These are phyloP conservation scores for Puya raimondii DNA, from an alignment of 176 grass and related monocot species.

Conservation along the genomic window DNA sequence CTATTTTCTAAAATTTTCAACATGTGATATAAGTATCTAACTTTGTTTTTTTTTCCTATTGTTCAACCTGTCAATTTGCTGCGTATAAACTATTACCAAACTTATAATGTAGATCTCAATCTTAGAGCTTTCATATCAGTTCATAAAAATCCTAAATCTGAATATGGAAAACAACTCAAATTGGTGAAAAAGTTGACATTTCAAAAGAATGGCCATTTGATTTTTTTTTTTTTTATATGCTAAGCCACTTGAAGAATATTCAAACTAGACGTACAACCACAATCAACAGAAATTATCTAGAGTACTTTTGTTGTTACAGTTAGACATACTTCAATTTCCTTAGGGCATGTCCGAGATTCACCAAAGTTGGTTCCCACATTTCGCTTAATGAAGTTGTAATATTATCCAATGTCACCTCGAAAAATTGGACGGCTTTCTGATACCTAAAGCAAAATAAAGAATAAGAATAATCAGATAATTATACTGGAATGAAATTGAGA, in stretches of 20 bases:
- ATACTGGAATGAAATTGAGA: background rate
- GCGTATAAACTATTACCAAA: too few species aligned
- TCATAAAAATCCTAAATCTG: too few species aligned
- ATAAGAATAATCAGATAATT: conserved; percentile 24
- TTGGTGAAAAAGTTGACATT: background rate
- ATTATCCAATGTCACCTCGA: conserved; percentile 68
- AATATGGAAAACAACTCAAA: too few species aligned
- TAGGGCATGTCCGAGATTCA: conserved; percentile 82
- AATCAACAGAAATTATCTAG: background rate
- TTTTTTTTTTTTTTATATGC: background rate
- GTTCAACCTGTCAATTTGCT: too few species aligned
- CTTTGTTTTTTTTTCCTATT: too few species aligned
- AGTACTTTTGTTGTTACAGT: background rate
- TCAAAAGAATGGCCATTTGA: too few species aligned
- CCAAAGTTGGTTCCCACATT: conserved; percentile 97
- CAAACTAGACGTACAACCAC: background rate
- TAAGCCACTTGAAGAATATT: background rate
- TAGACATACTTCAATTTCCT: conserved; percentile 72
- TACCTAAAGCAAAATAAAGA: conserved; percentile 7
- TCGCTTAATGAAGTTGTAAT: conserved; percentile 65
- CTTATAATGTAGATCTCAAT: too few species aligned
- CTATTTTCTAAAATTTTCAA: too few species aligned
- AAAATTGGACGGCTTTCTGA: conserved; percentile 50
- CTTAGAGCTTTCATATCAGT: too few species aligned
- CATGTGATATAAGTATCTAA: too few species aligned